Evolutionary conservation across 2,329 filamentous ascomycete species (phyloP).

Genomic region (Alternaria postmessia): DNA sequence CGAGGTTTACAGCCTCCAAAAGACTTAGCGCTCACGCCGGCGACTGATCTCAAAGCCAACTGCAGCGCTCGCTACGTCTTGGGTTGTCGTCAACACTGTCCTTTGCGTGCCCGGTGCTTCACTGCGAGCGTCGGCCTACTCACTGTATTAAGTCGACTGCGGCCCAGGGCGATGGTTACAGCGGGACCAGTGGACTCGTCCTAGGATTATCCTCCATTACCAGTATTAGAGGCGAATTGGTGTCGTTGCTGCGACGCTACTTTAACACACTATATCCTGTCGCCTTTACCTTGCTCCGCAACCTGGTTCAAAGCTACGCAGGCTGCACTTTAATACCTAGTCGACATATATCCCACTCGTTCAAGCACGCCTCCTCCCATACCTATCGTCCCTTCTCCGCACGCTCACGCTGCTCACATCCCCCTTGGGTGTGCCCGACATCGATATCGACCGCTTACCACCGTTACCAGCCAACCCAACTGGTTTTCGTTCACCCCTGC

Average conservation of each 20-base stretch:
- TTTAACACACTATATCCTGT: slow-evolving; percentile 45
- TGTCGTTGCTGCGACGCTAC: slow-evolving; percentile 42
- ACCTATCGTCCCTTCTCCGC: slow-evolving; percentile 33
- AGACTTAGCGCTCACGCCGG: slow-evolving; percentile 45
- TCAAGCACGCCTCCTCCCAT: slow-evolving; percentile 42
- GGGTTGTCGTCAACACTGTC: slow-evolving; percentile 38
- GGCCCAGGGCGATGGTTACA: slow-evolving; percentile 39
- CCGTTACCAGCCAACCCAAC: slow-evolving; percentile 19
- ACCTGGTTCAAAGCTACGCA: slow-evolving; percentile 28
- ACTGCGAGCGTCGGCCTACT: slow-evolving; percentile 38
- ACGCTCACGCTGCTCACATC: slow-evolving; percentile 30
- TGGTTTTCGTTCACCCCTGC: slow-evolving; percentile 22
- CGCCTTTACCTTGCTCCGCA: slow-evolving; percentile 42
- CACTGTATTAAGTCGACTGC: slow-evolving; percentile 42
- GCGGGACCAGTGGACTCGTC: slow-evolving; percentile 33
- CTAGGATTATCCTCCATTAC: slow-evolving; percentile 41
- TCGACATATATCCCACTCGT: slow-evolving; percentile 47
- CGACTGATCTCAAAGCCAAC: slow-evolving; percentile 41
- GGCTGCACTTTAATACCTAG: slow-evolving; percentile 42
- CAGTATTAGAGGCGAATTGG: slow-evolving; percentile 41
- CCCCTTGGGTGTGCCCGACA: slow-evolving; percentile 27
- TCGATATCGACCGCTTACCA: slow-evolving; percentile 22
- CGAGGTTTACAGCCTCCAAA: slow-evolving; percentile 39
- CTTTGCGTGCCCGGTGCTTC: slow-evolving; percentile 40
- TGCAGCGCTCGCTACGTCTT: slow-evolving; percentile 33